Evolutionary conservation across 108 stramenopile species (phyloP).

Genomic region (Cyclotella atomus): DNA sequence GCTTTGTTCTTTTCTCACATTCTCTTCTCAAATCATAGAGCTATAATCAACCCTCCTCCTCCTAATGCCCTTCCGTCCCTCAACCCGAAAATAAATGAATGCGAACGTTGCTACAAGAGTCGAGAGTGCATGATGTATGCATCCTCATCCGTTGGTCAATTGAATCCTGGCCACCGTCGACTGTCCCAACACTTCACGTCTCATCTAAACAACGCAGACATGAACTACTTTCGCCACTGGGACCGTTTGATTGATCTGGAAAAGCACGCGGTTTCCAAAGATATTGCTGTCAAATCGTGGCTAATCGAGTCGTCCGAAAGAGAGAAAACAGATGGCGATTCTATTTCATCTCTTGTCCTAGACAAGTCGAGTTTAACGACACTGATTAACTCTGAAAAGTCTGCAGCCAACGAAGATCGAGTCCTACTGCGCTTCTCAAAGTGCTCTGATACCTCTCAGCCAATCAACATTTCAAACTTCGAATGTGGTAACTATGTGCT

Average conservation of each 20-base stretch:
- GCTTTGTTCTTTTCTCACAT: not conserved
- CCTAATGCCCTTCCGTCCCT: constrained; percentile 67
- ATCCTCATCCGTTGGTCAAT: constrained; percentile 18
- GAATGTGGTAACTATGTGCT: constrained; percentile 64
- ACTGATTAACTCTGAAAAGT: not conserved
- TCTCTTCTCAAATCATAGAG: not conserved
- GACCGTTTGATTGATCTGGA: constrained; percentile 90
- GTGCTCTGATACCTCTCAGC: constrained; percentile 10
- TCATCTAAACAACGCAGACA: constrained; percentile 63
- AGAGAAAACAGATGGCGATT: constrained; percentile 68
- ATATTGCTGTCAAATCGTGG: constrained; percentile 62
- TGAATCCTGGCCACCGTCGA: constrained; percentile 43
- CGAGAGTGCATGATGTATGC: constrained; percentile 91
- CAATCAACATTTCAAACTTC: constrained; percentile 44
- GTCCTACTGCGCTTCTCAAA: constrained; percentile 48
- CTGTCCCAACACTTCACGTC: constrained; percentile 71
- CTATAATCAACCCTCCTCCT: constrained; percentile 41
- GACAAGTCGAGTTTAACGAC: constrained; percentile 36
- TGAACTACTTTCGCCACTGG: constrained; percentile 85
- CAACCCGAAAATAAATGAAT: constrained; percentile 48
- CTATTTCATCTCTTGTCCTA: constrained; percentile 65
- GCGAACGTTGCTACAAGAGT: constrained; percentile 73
- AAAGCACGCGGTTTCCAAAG: constrained; percentile 48
- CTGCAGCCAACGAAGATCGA: constrained; percentile 13
- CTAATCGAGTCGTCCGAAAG: constrained; percentile 54